Conservation (phyloP, 768 basidiomycete species). For the Peribolospora kevripleyi region DNA sequence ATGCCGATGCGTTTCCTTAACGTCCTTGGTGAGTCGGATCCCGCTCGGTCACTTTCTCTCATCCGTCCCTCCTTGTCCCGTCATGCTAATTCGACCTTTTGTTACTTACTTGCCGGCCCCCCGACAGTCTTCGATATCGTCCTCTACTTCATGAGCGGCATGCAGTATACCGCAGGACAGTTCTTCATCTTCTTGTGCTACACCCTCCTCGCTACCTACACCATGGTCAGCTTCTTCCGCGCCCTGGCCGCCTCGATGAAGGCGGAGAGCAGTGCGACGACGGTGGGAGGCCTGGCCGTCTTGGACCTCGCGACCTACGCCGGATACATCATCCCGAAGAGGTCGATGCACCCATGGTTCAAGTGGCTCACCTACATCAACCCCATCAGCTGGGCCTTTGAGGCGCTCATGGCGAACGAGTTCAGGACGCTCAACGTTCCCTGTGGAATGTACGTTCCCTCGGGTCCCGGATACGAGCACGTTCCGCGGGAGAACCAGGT, state of each 20-base stretch:
- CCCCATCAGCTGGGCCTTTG: constrained; percentile 14
- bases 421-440: constrained; percentile 10
- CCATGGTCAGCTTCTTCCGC: constrained; percentile 12
- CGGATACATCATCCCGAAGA: constrained; percentile 10
- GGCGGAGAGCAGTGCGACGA: constrained; percentile 8
- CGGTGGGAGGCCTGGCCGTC: constrained; percentile 7
- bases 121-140: constrained; percentile 8
- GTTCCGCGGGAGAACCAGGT: constrained; percentile 9
- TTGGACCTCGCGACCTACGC: constrained; percentile 8
- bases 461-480: constrained; percentile 2
- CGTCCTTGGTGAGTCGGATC: not conserved
- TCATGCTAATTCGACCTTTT: not conserved
- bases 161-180: not conserved
- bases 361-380: constrained; percentile 11
- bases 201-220: constrained; percentile 6
- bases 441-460: constrained; percentile 2
- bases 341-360: constrained; percentile 10
- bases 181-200: constrained; percentile 12
- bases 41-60: not conserved
- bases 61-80: not conserved
- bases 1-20: constrained; percentile 20
- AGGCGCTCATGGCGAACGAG: constrained; percentile 14
- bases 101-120: not conserved
- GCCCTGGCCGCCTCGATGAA: constrained; percentile 2
- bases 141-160: constrained; percentile 8